Evolutionary conservation across 2,329 filamentous ascomycete species (phyloP), one percentile per base, ranked within the genome.

Genomic region (Drechmeria coniospora): DNA sequence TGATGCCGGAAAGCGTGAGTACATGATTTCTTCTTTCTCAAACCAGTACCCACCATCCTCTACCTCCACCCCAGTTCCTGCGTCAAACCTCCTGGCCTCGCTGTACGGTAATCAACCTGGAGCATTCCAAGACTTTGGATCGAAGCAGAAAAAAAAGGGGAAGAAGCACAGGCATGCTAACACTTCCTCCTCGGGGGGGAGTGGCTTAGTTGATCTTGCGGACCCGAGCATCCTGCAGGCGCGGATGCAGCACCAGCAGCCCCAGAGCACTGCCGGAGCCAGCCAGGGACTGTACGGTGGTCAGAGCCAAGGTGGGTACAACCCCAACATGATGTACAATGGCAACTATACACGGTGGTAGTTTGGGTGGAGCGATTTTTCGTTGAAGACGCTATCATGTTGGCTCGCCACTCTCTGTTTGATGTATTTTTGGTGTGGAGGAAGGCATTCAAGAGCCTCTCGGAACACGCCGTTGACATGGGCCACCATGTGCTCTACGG

Each of bases 101-200:
- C 81, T 90, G 68, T 92, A 92, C 67, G 81, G 79, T 63, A 68
- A 74, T 54, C 79, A 80, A 64, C 65, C 79, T 66, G 81, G 79
- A 66, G 72, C 74, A 62, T 83, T 82, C 65, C 80, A 86, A 75
- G 84, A 92, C 56, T 76, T 78, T 64, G 79, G 79, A 64, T 78
- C 81, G 65, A 92, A 93, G 77, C 84, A 92, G 74, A 93, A 92
- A 79, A 94, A 93, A 75, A 93, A 93, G 83, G 84, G 84, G 68
- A 94, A 93, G 76, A 94, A 94, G 83, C 87, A 94, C 72, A 92
- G 86, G 77, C 86, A 94, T 78, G 87, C 84, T 90, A 93, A 94
- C 83, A 94, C 87, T 87, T 93, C 86, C 81, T 95, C 87, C 76
- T 92, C 84, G 75, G 80, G 80, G 68, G 86, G 84, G 74, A 82